Evolutionary conservation across 2,329 filamentous ascomycete genomes (phyloP), one percentile per base, ranked within the genome.

Genomic region (Aspergillus sp.): DNA sequence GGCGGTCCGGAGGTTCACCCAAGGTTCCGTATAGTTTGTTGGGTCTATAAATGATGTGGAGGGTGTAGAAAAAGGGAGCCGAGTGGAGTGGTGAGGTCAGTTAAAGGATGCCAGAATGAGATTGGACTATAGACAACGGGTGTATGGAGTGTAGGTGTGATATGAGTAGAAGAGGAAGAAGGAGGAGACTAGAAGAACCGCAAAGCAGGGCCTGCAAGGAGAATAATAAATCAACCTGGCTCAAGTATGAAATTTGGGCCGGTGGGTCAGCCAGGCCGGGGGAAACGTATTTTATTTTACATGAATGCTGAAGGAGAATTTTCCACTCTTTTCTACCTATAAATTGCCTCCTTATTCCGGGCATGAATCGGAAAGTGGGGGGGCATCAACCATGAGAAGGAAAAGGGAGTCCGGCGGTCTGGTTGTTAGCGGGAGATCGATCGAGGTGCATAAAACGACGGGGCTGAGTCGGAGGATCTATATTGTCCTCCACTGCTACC

Each of bases 341-440:
- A 17, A 11, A n/a, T 38, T 38, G 16, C 11, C 30, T 22, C 7
- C 30, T 14, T 47, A 47, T n/a, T 19, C 20, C 40, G 20, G 19
- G 7, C 22, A 22, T 6, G 22, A 22, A 22, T 22, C 22, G 20
- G 17, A 24, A 16, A 32, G 42, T 45, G 51, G 40, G 54, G 51
- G 47, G 51, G 35, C 49, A 11, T 14, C 7, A 14, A 24, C 22
- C 10, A 7, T n/a, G 40, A 33, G 45, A 52, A 30, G 55, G 53
- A 57, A 48, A 44, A 55, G 35, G 47, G 63, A 62, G 56, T 66
- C 66, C 66, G 54, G 47, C 54, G 52, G 60, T 57, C 55, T 62
- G 61, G 58, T 61, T 56, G 53, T 63, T 63, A 65, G 63, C 62
- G 57, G 60, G 55, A 58, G 56, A 59, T 61, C 51, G 48, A 55